These are phyloP conservation scores for Polygonum maritimum DNA, from an alignment of 148 eudicot species.

Conservation along the genomic window DNA sequence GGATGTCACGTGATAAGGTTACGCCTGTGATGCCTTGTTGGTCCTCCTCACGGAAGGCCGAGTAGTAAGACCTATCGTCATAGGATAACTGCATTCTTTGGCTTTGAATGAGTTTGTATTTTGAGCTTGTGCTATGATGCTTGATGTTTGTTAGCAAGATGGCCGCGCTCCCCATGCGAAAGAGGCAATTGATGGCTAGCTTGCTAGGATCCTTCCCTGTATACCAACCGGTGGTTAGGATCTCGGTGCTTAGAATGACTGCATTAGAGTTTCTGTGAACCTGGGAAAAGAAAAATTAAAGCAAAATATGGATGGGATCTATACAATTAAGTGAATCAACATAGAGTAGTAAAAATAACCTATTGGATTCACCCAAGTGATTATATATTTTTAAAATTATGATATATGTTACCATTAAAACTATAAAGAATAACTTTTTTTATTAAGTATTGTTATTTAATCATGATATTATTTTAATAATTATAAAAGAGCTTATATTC, in stretches of 20 bases:
- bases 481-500: too few relatives aligned
- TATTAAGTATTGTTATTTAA: too few relatives aligned
- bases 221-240: conserved; percentile 23
- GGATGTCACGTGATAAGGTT: conserved; percentile 22
- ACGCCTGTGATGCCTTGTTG: conserved; percentile 21
- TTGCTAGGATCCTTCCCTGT: conserved; percentile 22
- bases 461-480: too few relatives aligned
- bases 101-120: conserved; percentile 28
- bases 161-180: conserved; percentile 38
- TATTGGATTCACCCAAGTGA: too few relatives aligned
- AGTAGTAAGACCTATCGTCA: conserved; percentile 25
- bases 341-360: too few relatives aligned
- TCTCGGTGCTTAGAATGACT: conserved; percentile 41
- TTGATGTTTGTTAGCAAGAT: conserved; percentile 26
- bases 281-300: neutral
- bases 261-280: conserved; percentile 25
- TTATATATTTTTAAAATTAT: too few relatives aligned
- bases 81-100: conserved; percentile 29
- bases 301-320: neutral
- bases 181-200: conserved; percentile 31
- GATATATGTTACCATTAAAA: too few relatives aligned
- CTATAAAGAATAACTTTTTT: too few relatives aligned
- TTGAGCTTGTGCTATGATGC: conserved; percentile 12
- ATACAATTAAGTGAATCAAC: too few relatives aligned
- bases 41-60: conserved; percentile 29